phyloP scores from a whole-genome alignment of 768 basidiomycete genomes.

The Leccinum pellstonianum region DNA sequence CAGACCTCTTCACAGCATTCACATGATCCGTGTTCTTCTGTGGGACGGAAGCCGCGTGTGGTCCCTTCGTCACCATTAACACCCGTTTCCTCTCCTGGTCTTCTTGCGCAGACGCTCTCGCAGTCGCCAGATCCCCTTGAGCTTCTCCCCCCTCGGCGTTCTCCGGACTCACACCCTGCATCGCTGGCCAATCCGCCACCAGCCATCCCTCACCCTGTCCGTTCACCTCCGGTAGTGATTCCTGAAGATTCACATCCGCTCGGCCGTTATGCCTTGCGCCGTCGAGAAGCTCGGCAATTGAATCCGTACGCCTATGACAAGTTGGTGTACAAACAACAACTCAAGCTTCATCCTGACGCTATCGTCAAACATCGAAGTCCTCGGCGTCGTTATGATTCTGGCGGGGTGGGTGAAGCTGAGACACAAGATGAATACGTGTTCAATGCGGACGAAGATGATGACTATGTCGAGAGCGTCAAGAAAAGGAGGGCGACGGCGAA shows the following conservation, averaged over 20 bases:
- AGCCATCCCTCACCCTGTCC: not conserved
- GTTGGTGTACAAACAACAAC: conserved; percentile 46
- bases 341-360: conserved; percentile 62
- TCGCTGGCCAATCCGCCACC: conserved; percentile 2
- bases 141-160: conserved; percentile 10
- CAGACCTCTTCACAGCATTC: conserved; percentile 16
- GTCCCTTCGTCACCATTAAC: conserved; percentile 23
- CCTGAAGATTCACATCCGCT: conserved; percentile 19
- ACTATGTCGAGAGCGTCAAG: conserved; percentile 24
- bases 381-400: conserved; percentile 25
- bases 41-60: not conserved
- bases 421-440: conserved; percentile 32
- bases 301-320: conserved; percentile 63
- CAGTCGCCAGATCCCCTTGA: conserved; percentile 27
- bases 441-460: conserved; percentile 25
- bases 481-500: conserved; percentile 8
- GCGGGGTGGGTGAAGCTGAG: conserved; percentile 30
- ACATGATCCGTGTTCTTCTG: conserved; percentile 2
- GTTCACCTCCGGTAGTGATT: conserved; percentile 8
- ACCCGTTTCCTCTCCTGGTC: conserved; percentile 17
- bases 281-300: conserved; percentile 53
- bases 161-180: conserved; percentile 1
- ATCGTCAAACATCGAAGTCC: conserved; percentile 53
- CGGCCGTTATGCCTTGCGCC: conserved; percentile 54
- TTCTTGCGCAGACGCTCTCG: conserved; percentile 4